Evolutionary conservation across 768 basidiomycete genomes (phyloP), one percentile per base, ranked within the genome.

Genomic region (Podaxis rugospora): DNA sequence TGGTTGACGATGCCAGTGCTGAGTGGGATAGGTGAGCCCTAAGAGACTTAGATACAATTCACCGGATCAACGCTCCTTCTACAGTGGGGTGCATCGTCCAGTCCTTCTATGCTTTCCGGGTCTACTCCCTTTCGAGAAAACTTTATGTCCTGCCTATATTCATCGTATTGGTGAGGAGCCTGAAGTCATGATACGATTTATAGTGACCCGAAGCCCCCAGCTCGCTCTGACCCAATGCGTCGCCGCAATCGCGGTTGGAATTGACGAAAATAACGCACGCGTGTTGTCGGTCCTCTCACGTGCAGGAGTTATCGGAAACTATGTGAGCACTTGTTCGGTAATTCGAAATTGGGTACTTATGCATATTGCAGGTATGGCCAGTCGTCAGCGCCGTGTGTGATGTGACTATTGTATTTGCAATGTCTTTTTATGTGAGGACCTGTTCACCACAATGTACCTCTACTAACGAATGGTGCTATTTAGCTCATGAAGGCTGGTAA

Each of bases 361-460:
- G n/a, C 27, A 18, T 14, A 2, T 36, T 18, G 23, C 49, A 72
- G 72, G 61, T 75, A 23, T 76, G 75, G 75, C 70, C 72, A 59
- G 69, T 69, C n/a, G 62, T 66, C 35, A 71, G 69, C 9, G 72
- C 74, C 5, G 37, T 70, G 1, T 74, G 74, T 36, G 75, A 76
- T 55, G 56, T 71, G 1, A 21, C 66, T 7, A 75, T 76, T 44
- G 74, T 71, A 0, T 64, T 61, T 14, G 66, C 65, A 27, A 75
- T 73, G 71, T 65, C 69, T 5, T 74, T 65, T 61, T 74, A 70
- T 63, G 75, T 70, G 54, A 64, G 73, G 9, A 5, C 40, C 40
- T 5, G 21, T 35, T 14, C 9, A 9, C n/a, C n/a, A 16, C 5
- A 6, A 3, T 44, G 42, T 14, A 44, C 16, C 42, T n/a, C 42